Evolutionary conservation across 202 grass and related monocot genomes (phyloP).

Genomic region (Panicum virgatum): DNA sequence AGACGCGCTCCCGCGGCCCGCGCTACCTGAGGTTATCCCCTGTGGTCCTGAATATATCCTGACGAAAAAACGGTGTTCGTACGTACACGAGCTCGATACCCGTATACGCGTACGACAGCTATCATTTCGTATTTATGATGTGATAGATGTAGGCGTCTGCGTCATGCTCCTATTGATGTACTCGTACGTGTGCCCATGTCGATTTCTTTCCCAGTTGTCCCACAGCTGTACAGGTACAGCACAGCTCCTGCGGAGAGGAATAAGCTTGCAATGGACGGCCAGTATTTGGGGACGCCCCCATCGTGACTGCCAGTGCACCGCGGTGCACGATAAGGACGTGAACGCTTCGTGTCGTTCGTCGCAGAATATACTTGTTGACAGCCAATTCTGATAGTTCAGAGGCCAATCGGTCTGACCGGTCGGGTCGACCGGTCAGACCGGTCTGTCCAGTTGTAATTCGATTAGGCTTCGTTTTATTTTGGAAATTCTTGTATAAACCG

Average conservation of each 20-base stretch:
- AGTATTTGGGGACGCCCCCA: not conserved
- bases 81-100: not conserved
- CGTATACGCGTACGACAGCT: not conserved
- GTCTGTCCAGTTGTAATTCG: no score
- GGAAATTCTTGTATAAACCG: no score
- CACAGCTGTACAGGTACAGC: not conserved
- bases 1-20: not conserved
- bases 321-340: not conserved
- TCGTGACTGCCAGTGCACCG: not conserved
- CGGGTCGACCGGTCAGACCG: no score
- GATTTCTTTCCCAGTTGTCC: not conserved
- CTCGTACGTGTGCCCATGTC: not conserved
- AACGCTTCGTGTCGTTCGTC: not conserved
- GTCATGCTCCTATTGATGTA: not conserved
- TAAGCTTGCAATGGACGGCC: not conserved
- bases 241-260: not conserved
- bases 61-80: not conserved
- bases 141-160: not conserved
- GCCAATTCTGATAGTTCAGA: no score
- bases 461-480: no score
- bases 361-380: no score
- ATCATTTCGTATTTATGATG: slow-evolving; percentile 15
- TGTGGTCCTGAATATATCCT: not conserved
- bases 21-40: not conserved
- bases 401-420: no score